Base-by-base conservation (phyloP, 75 land plant genomes). In the Picea glauca region DNA sequence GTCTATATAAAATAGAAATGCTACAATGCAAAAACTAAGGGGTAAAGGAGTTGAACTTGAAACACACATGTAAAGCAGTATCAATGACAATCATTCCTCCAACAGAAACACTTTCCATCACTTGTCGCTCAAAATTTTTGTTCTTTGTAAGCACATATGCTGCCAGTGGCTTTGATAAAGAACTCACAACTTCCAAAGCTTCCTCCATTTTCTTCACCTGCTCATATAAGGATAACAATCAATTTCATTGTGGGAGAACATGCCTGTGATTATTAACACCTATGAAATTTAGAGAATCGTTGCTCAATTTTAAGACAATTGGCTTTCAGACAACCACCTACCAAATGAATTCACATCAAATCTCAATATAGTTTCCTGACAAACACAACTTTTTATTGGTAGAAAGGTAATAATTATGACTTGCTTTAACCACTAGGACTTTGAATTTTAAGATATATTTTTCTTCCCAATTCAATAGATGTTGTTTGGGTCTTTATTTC, bases 51-150 rank as follows among this genome's bases (percentile, higher is more conserved):
- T 50, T 4, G 50, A 17, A 13, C n/a, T 2, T 6, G 6, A 15
- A 58, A 61, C 81, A 70, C 81, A 95, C 98, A 80, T 93, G 98
- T 75, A 91, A 21, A 33, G 58, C 58, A 12, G 88, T 87, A 80
- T 95, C 98, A 78, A 93, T 95, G 77, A 93, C 64, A 21, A 80
- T 58, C 84, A 95, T 83, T 26, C 87, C 89, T 43, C 98, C 98
- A 33, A 93, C 80, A 13, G 98, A 88, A 12, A 90, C 75, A 43
- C 80, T 81, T 40, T 38, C 66, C 31, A 91, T 80, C 50, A 88
- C 86, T 30, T 85, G 58, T 76, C 93, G 54, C 79, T 86, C 81
- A 18, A 89, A 61, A 50, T 83, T 83, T 78, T 91, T 81, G 76
- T 90, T 64, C 62, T 78, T 70, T 58, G 89, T 80, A 85, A 95